Evolutionary conservation across 306 rosid species (phyloP), one percentile per base, ranked within the genome.

Genomic region (Phaseolus lunatus): DNA sequence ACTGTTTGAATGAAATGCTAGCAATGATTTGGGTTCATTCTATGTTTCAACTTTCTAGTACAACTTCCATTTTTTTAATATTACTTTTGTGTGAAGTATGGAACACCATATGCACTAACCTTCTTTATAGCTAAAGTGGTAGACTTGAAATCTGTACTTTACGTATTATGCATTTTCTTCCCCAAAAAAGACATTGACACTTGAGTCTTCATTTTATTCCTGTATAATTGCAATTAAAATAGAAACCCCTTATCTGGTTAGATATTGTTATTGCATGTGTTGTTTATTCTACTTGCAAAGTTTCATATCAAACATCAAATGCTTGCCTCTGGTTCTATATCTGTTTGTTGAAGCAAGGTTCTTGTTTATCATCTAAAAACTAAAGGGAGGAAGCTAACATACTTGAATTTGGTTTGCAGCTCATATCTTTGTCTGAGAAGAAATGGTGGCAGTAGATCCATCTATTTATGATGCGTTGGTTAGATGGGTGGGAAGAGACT

Each of bases 371-470:
- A 15, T 27, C 18, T 56, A n/a, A 65, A 27, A 77, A 76, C 53
- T 5, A 29, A 19, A 27, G 56, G 11, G 33, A 35, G 20, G 54
- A 73, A 57, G 26, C 75, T 84, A 48, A 81, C 64, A 70, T 24
- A 19, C 4, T 72, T 84, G 65, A 43, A 47, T 85, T 84, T 85
- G 47, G 48, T 74, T 89, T 68, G 76, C 96, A 93, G 98, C 93
- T 93, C 8, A 82, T 90, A 83, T 93, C 96, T 41, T 79, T 90
- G 81, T 90, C 90, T 9, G 96, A 86, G 90, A 89, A 89, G 87
- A 93, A 85, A 79, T 83, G 89, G 93, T 83, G 89, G 89, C 75
- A 70, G 77, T 83, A 77, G 80, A 67, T 65, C 22, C 39, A 12
- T 43, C 48, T 43, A 12, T 43, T 15, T 72, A 4, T 58, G 57